Conservation (phyloP, 2,329 filamentous ascomycete genomes). For the Paecilomyces fulvus region DNA sequence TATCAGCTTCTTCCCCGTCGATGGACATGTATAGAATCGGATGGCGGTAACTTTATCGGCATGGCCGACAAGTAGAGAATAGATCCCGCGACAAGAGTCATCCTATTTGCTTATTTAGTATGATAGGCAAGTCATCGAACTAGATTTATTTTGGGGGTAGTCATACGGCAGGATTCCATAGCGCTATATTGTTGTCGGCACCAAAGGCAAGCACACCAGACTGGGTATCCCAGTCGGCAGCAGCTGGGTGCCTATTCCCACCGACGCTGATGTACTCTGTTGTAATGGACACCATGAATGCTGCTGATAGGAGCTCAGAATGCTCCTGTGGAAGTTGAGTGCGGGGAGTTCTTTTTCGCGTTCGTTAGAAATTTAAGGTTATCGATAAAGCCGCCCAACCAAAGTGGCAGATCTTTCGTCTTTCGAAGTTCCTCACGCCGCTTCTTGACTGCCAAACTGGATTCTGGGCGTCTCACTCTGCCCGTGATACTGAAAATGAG, state of each 20-base stretch:
- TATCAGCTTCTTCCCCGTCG: constrained; percentile 48
- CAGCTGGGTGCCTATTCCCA: constrained; percentile 80
- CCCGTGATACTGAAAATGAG: constrained; percentile 2
- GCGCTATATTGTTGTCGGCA: constrained; percentile 75
- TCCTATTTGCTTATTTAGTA: constrained; percentile 28
- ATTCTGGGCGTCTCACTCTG: neutral
- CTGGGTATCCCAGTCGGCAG: constrained; percentile 75
- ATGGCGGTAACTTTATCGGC: constrained; percentile 73
- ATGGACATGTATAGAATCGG: constrained; percentile 57
- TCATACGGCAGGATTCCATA: constrained; percentile 75
- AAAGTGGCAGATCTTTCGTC: neutral
- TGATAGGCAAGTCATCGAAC: constrained; percentile 3
- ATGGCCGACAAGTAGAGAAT: constrained; percentile 64
- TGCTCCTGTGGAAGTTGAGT: neutral
- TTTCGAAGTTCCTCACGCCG: neutral
- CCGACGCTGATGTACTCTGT: constrained; percentile 62
- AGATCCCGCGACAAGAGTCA: constrained; percentile 49
- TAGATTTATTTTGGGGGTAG: constrained; percentile 1
- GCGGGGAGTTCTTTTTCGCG: neutral
- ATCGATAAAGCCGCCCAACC: constrained; percentile 30
- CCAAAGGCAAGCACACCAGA: constrained; percentile 75
- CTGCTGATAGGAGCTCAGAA: constrained; percentile 3
- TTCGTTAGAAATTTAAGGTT: constrained; percentile 17
- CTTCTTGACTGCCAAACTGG: neutral
- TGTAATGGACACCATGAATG: constrained; percentile 29